phyloP scores from a whole-genome alignment of 805 yeast genomes.

The Barnettozyma pratensis region DNA sequence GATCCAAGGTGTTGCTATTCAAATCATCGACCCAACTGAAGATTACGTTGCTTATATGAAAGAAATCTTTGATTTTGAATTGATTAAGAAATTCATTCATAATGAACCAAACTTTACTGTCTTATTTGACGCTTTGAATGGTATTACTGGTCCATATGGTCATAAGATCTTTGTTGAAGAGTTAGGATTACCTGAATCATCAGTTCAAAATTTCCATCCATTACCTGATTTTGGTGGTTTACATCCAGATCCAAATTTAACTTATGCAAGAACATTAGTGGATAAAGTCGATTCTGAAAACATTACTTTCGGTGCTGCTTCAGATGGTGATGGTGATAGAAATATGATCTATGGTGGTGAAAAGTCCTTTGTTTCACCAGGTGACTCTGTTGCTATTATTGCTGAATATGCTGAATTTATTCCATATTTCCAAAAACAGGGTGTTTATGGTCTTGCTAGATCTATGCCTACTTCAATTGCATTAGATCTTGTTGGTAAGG shows the following conservation, averaged over 20 bases:
- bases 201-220: constrained; percentile 77
- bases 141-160: constrained; percentile 97
- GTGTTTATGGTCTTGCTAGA: constrained; percentile 90
- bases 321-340: constrained; percentile 99
- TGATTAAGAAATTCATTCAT: constrained; percentile 67
- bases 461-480: constrained; percentile 98
- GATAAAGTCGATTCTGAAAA: constrained; percentile 74
- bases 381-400: constrained; percentile 96
- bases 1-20: constrained; percentile 63
- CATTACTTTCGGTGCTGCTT: constrained; percentile 94
- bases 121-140: constrained; percentile 86
- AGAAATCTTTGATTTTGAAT: constrained; percentile 79
- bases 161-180: constrained; percentile 76
- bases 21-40: constrained; percentile 74
- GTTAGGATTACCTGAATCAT: constrained; percentile 64
- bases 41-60: constrained; percentile 78
- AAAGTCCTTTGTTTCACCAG: constrained; percentile 87
- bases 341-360: constrained; percentile 97
- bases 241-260: constrained; percentile 97
- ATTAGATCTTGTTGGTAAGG: constrained; percentile 82
- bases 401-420: constrained; percentile 88
- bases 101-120: constrained; percentile 58
- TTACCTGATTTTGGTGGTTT: constrained; percentile 93
- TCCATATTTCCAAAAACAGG: constrained; percentile 86
- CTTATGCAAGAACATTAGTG: constrained; percentile 87